Evolutionary conservation across 306 rosid genomes (phyloP).

Genomic region (peach (Prunus persica)): Prunus_persica_NCBIv2 NC_034011.1:16024001-16024500

Average conservation of each 20-base stretch:
- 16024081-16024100: not conserved
- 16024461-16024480: constrained; percentile 40
- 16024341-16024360: not conserved
- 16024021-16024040: not conserved
- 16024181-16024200: not conserved
- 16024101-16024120: not conserved
- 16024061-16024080: not conserved
- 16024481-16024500: constrained; percentile 33
- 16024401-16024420: constrained; percentile 36
- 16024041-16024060: not conserved
- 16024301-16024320: not conserved
- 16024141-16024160: not conserved
- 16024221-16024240: not conserved
- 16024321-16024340: not conserved
- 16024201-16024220: not conserved
- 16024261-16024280: not conserved
- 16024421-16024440: constrained; percentile 38
- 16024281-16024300: not conserved
- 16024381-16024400: not conserved
- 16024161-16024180: not conserved
- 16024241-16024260: too few relatives aligned
- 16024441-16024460: constrained; percentile 51
- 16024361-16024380: not conserved
- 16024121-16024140: not conserved
- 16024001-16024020: not conserved